Conservation (phyloP, 2,329 filamentous ascomycete species). For the Endoconidiophora laricicola region DNA sequence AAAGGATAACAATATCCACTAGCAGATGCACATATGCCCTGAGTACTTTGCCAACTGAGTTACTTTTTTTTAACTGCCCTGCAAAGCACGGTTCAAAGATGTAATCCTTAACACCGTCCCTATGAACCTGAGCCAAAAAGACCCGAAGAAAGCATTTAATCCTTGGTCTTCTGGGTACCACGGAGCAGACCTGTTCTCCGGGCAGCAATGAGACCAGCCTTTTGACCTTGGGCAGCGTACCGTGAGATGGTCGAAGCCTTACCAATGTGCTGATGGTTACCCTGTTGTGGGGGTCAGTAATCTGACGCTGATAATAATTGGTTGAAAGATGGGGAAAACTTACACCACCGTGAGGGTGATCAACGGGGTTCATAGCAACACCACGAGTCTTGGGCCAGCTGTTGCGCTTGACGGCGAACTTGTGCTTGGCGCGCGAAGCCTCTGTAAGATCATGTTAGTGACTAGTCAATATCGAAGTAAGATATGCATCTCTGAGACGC, state of each 20-base stretch:
- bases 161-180: constrained; percentile 99
- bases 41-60: constrained; percentile 27
- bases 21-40: constrained; percentile 10
- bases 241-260: constrained; percentile 99
- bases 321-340: constrained; percentile 20
- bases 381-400: constrained; percentile 99
- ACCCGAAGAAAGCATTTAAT: constrained; percentile 37
- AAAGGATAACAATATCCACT: constrained; percentile 7
- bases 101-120: constrained; percentile 49
- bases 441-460: constrained; percentile 35
- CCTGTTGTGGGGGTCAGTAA: constrained; percentile 36
- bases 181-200: constrained; percentile 98
- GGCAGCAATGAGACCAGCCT: constrained; percentile 99
- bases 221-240: constrained; percentile 96
- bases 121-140: constrained; percentile 16
- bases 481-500: background rate
- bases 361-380: constrained; percentile 99
- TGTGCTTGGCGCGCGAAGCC: constrained; percentile 99
- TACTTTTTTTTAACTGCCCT: constrained; percentile 29
- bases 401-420: constrained; percentile 99
- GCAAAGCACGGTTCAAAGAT: constrained; percentile 36
- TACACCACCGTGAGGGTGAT: constrained; percentile 93
- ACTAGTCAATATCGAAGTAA: background rate
- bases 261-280: constrained; percentile 99
- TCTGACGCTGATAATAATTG: background rate